These are phyloP conservation scores for Phlebopus sp. DNA, from an alignment of 1,284 basidiomycete genomes.

Conservation along the genomic window DNA sequence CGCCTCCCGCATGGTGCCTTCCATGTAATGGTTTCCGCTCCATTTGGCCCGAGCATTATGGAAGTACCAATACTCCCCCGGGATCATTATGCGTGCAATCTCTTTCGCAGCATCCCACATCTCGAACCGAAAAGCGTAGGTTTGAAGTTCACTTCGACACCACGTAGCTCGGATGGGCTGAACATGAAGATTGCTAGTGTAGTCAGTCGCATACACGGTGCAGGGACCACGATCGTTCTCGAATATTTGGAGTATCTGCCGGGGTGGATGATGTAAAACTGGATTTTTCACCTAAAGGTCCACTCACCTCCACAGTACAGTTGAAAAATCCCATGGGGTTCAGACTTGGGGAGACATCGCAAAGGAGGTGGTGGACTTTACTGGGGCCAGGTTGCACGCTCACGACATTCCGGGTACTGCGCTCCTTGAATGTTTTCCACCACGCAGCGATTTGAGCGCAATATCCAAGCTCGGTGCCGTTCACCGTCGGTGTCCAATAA, in stretches of 20 bases:
- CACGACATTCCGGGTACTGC: conserved; percentile 6
- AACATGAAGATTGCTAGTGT: conserved; percentile 45
- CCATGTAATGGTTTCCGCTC: conserved; percentile 41
- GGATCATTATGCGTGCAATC: conserved; percentile 42
- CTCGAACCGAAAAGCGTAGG: conserved; percentile 50
- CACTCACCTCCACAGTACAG: conserved; percentile 62
- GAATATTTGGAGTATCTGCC: conserved; percentile 50
- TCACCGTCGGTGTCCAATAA: conserved; percentile 27
- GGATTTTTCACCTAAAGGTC: background rate
- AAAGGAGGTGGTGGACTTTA: conserved; percentile 49
- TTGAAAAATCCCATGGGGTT: conserved; percentile 58
- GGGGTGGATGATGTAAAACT: background rate
- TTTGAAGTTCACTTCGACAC: conserved; percentile 45
- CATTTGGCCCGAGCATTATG: conserved; percentile 49
- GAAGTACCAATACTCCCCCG: conserved; percentile 54
- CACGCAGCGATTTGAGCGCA: conserved; percentile 46
- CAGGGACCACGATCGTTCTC: conserved; percentile 37
- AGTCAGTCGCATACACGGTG: conserved; percentile 67
- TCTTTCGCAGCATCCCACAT: conserved; percentile 51
- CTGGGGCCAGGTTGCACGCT: conserved; percentile 12
- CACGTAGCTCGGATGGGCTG: conserved; percentile 37
- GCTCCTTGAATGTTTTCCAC: conserved; percentile 45
- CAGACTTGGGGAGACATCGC: conserved; percentile 45
- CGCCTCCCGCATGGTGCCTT: conserved; percentile 49
- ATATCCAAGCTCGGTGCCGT: conserved; percentile 33